A percentile compares a stretch with the other conserved stretches of the same genome.
Conservation (phyloP, 2,329 filamentous ascomycete species). For the Monosporascus ibericus region DNA sequence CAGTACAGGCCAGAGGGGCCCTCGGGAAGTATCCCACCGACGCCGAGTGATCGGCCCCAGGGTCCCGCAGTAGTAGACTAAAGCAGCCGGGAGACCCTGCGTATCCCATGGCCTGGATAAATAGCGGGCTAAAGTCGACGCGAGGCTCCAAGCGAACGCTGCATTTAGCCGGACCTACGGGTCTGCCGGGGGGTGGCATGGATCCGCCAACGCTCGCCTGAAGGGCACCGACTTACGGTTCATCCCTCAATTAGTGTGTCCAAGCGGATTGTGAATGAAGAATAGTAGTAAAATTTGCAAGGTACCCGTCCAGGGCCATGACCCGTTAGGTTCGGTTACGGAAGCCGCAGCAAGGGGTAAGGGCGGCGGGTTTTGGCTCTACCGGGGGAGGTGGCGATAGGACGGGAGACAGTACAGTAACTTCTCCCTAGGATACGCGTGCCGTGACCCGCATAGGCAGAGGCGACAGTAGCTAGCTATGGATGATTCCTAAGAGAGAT, state of each 20-base stretch:
- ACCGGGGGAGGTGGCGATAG: too few relatives aligned
- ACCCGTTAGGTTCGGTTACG: background rate
- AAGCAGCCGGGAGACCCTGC: background rate
- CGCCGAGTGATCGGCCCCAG: background rate
- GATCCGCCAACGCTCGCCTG: too few relatives aligned
- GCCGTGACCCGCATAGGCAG: background rate
- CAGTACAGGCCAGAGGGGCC: background rate
- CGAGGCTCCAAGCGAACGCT: background rate
- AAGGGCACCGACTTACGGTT: too few relatives aligned
- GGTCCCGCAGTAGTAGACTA: background rate
- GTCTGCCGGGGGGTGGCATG: background rate
- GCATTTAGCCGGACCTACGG: background rate
- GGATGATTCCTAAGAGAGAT: background rate
- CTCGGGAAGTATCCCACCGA: background rate
- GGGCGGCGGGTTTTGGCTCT: too few relatives aligned
- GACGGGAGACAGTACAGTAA: too few relatives aligned
- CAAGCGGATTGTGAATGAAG: background rate
- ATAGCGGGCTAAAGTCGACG: background rate
- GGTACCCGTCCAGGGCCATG: background rate
- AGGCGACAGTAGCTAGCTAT: background rate
- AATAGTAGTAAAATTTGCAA: background rate
- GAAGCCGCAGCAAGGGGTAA: background rate
- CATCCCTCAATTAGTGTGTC: too few relatives aligned
- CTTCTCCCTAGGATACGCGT: background rate
- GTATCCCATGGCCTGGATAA: background rate